Percentiles rank a stretch among this genome's conserved stretches.
These are phyloP conservation scores for Fusarium acutatum DNA, from an alignment of 2,329 filamentous ascomycete species.

Conservation along the genomic window DNA sequence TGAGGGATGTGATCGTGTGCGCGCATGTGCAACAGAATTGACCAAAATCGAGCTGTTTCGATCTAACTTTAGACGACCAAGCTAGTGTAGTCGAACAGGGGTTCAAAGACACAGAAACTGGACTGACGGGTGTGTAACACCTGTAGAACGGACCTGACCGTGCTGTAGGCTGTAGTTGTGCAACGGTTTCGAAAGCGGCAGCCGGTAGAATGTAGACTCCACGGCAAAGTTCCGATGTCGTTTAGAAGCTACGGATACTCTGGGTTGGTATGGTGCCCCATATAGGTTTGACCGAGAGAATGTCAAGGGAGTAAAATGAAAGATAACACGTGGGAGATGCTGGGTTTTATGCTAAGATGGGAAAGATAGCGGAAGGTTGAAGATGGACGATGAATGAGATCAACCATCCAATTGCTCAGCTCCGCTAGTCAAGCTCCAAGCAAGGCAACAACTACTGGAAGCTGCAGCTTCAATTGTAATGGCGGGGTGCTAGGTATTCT, in stretches of 20 bases:
- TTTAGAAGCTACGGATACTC: neutral
- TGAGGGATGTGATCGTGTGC: constrained; percentile 33
- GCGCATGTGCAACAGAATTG: constrained; percentile 24
- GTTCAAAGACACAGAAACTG: constrained; percentile 13
- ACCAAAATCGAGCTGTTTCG: constrained; percentile 26
- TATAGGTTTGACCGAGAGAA: neutral
- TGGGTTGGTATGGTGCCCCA: neutral
- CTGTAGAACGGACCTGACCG: neutral
- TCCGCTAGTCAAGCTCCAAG: constrained; percentile 1
- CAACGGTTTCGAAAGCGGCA: constrained; percentile 5
- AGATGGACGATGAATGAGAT: constrained; percentile 19
- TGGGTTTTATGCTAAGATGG: neutral
- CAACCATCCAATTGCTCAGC: constrained; percentile 1
- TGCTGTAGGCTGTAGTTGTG: constrained; percentile 2
- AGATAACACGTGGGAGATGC: neutral
- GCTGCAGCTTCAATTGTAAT: constrained; percentile 5
- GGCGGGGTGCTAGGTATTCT: constrained; percentile 13
- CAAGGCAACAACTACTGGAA: constrained; percentile 20
- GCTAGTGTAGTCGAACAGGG: constrained; percentile 26
- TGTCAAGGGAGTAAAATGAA: neutral
- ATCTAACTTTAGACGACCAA: constrained; percentile 31
- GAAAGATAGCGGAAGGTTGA: neutral
- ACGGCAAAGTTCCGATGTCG: constrained; percentile 14
- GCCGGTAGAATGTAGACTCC: neutral
- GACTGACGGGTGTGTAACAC: constrained; percentile 1